A percentile compares a stretch with the other conserved stretches of the same genome.
Conservation (phyloP, 495 filamentous ascomycete genomes). For the Tuber borchii region DNA sequence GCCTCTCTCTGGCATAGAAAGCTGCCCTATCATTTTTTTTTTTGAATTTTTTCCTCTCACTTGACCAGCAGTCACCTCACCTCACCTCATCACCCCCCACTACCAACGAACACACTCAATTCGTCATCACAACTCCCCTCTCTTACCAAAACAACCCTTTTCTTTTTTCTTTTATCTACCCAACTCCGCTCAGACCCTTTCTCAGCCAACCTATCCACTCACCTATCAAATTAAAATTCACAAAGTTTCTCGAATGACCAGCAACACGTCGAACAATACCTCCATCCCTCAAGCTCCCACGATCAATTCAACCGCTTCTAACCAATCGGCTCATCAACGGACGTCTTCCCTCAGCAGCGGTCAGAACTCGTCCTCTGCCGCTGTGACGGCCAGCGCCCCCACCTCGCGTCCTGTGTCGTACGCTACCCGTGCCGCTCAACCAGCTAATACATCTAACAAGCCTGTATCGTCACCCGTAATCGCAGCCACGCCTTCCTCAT, state of each 20-base stretch:
- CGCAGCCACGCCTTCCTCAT: conserved; percentile 31
- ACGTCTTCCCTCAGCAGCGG: conserved; percentile 40
- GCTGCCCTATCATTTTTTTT: conserved; percentile 3
- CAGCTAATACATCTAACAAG: conserved; percentile 26
- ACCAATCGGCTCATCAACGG: conserved; percentile 37
- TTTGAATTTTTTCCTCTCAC: conserved; percentile 20
- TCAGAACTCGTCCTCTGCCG: conserved; percentile 41
- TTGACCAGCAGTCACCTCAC: conserved; percentile 11
- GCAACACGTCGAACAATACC: conserved; percentile 38
- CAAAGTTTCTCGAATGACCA: conserved; percentile 43
- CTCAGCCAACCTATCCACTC: not conserved
- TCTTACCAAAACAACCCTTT: not conserved
- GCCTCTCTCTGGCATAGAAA: not conserved
- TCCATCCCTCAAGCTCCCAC: conserved; percentile 37
- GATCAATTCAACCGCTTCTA: conserved; percentile 36
- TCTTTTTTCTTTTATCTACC: not conserved
- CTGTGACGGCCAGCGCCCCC: conserved; percentile 42
- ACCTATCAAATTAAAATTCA: conserved; percentile 37
- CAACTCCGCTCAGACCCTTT: not conserved
- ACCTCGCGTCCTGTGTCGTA: conserved; percentile 40
- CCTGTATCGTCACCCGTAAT: conserved; percentile 27
- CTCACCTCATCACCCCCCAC: conserved; percentile 4
- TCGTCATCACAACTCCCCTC: not conserved
- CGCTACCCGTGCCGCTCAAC: conserved; percentile 29
- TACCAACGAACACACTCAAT: not conserved